Evolutionary conservation across 495 filamentous ascomycete genomes (phyloP).

Genomic region (Neurospora sp.): DNA sequence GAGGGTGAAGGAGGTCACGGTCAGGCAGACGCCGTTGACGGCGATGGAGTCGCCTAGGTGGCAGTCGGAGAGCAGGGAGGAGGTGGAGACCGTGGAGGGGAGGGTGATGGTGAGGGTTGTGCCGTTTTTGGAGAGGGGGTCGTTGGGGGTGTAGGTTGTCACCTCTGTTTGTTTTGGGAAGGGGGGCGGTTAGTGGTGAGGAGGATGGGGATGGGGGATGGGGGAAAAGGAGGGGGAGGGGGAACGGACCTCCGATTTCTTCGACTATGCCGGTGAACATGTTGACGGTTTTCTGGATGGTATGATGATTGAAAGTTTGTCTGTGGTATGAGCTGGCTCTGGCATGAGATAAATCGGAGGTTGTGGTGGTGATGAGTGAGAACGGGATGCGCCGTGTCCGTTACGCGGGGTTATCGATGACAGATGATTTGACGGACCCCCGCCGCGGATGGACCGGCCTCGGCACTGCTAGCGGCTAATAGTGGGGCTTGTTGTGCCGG

Average conservation of each 20-base stretch:
- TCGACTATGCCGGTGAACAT: constrained; percentile 99
- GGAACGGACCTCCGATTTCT: constrained; percentile 71
- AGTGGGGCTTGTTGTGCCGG: background rate
- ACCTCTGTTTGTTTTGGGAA: background rate
- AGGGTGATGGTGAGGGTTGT: constrained; percentile 80
- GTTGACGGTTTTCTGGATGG: background rate
- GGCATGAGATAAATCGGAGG: background rate
- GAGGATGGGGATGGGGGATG: background rate
- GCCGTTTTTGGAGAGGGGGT: constrained; percentile 31
- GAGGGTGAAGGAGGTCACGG: constrained; percentile 65
- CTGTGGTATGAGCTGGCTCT: background rate
- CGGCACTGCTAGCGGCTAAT: background rate
- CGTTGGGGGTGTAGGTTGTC: constrained; percentile 9
- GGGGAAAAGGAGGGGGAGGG: background rate
- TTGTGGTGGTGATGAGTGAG: background rate
- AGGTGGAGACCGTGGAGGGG: constrained; percentile 37
- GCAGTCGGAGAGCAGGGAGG: constrained; percentile 64
- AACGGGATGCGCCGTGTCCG: background rate
- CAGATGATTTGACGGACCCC: background rate
- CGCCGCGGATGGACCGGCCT: background rate
- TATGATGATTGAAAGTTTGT: background rate
- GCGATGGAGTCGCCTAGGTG: constrained; percentile 87
- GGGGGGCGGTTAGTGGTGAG: background rate
- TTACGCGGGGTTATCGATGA: background rate
- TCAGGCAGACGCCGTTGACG: constrained; percentile 86